These are phyloP conservation scores for Termitomyces sp. DNA, from an alignment of 1,284 basidiomycete genomes.

Conservation along the genomic window DNA sequence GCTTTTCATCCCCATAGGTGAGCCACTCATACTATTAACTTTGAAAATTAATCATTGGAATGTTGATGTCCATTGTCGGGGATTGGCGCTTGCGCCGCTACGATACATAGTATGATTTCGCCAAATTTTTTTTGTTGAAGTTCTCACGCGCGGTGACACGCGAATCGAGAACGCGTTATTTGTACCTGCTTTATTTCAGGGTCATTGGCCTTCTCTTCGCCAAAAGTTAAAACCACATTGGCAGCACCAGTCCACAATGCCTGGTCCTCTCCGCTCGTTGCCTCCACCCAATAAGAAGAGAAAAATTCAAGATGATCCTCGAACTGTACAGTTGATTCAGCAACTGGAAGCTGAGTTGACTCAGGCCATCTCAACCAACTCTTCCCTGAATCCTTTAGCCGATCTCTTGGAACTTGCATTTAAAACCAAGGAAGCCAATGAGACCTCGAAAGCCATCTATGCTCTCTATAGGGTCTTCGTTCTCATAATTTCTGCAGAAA, in stretches of 20 bases:
- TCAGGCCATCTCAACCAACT: slow-evolving; percentile 43
- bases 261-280: slow-evolving; percentile 41
- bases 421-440: slow-evolving; percentile 40
- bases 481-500: slow-evolving; percentile 53
- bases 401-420: slow-evolving; percentile 66
- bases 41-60: too few relatives aligned
- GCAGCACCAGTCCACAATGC: slow-evolving; percentile 19
- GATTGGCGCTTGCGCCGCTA: too few relatives aligned
- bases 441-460: slow-evolving; percentile 75
- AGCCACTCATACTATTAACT: too few relatives aligned
- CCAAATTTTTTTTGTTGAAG: too few relatives aligned
- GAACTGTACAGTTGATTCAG: slow-evolving; percentile 31
- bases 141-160: too few relatives aligned
- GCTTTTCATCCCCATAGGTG: too few relatives aligned
- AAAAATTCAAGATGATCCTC: slow-evolving; percentile 35
- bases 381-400: slow-evolving; percentile 75
- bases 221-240: too few relatives aligned
- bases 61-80: too few relatives aligned
- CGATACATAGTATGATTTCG: too few relatives aligned
- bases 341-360: slow-evolving; percentile 50
- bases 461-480: slow-evolving; percentile 81
- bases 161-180: slow-evolving; percentile 6
- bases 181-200: slow-evolving; percentile 3
- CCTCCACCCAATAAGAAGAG: slow-evolving; percentile 55
- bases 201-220: background rate